A percentile compares a stretch with the other conserved stretches of the same genome.
These are phyloP conservation scores for Quercus lobata DNA, from an alignment of 331 rosid genomes.

Conservation along the genomic window DNA sequence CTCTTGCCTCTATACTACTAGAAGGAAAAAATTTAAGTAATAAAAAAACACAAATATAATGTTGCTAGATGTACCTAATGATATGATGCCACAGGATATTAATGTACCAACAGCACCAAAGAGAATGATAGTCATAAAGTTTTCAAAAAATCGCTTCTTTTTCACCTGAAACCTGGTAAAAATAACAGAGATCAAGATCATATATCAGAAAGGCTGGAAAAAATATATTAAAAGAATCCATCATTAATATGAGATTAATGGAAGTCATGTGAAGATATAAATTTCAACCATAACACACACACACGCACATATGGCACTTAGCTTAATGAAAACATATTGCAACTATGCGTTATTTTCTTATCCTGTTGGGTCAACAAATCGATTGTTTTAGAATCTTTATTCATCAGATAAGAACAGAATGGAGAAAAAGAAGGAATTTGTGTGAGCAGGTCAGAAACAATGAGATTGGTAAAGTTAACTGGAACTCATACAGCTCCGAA, in stretches of 20 bases:
- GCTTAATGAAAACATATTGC: not conserved
- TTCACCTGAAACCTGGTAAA: slow-evolving; percentile 93
- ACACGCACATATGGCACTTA: not conserved
- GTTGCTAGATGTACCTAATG: slow-evolving; percentile 54
- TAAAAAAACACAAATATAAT: not conserved
- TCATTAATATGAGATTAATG: not conserved
- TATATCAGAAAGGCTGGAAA: not conserved
- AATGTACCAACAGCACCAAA: slow-evolving; percentile 96
- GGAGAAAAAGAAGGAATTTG: not conserved
- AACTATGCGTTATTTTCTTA: not conserved
- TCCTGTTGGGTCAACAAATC: not conserved
- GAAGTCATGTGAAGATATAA: not conserved
- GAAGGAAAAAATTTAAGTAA: not conserved
- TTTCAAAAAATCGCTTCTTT: slow-evolving; percentile 91
- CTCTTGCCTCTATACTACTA: not conserved
- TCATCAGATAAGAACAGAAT: not conserved
- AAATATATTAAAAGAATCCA: not conserved
- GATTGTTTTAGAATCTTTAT: not conserved
- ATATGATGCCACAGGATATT: slow-evolving; percentile 67
- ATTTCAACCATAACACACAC: not conserved
- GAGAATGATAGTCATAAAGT: slow-evolving; percentile 74
- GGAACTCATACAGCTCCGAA: not conserved
- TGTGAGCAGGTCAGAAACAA: not conserved
- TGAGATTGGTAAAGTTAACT: not conserved
- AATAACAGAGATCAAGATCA: slow-evolving; percentile 27